Percentiles rank a stretch among this genome's conserved stretches.
These are phyloP conservation scores for Colletotrichum sp. DNA, from an alignment of 2,329 filamentous ascomycete species.

Conservation along the genomic window DNA sequence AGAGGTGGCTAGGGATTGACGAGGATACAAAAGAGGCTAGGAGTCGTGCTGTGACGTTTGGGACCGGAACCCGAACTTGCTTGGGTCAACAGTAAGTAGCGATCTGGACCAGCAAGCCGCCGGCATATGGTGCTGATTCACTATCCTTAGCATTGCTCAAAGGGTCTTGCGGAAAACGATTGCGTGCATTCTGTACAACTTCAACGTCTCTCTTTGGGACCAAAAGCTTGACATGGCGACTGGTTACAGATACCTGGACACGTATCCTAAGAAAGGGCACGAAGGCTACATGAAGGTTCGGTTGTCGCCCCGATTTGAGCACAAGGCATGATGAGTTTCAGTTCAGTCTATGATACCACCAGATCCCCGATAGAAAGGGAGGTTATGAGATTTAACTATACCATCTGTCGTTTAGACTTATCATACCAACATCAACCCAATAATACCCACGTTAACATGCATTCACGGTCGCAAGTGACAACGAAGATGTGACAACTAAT, in stretches of 20 bases:
- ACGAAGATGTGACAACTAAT: neutral
- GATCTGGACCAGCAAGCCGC: neutral
- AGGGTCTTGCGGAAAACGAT: constrained; percentile 21
- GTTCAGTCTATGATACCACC: neutral
- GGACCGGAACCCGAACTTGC: constrained; percentile 22
- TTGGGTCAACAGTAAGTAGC: constrained; percentile 19
- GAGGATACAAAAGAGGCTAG: neutral
- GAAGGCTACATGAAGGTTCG: constrained; percentile 16
- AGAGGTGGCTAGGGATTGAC: constrained; percentile 17
- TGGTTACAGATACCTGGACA: constrained; percentile 12
- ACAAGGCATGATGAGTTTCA: neutral
- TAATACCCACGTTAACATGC: neutral
- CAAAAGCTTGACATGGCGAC: neutral
- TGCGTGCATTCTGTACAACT: constrained; percentile 18
- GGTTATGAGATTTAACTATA: neutral
- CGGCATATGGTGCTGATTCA: accelerated
- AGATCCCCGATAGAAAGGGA: neutral
- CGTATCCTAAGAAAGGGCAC: constrained; percentile 15
- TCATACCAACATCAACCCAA: neutral
- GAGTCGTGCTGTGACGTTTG: constrained; percentile 6
- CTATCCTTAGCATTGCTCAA: constrained; percentile 4
- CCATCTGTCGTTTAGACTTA: neutral
- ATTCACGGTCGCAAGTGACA: neutral
- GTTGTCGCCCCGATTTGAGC: neutral
- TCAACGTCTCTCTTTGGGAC: constrained; percentile 16